These are phyloP conservation scores for Suillus sp. DNA, from an alignment of 768 basidiomycete species.

Conservation along the genomic window DNA sequence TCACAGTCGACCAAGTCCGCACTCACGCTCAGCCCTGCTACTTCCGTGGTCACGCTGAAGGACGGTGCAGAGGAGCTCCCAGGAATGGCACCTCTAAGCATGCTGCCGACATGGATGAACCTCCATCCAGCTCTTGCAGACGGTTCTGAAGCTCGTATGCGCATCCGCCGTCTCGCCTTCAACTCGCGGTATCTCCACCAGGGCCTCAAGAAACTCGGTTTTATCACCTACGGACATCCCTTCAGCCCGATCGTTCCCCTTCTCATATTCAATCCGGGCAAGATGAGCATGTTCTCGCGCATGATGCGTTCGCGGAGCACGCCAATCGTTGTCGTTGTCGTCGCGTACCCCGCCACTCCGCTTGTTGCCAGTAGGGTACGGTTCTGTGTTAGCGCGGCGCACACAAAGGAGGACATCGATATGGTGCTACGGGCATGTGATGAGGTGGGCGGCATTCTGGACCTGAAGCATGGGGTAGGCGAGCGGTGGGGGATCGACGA, in stretches of 20 bases:
- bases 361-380: conserved; percentile 72
- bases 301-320: conserved; percentile 70
- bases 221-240: conserved; percentile 93
- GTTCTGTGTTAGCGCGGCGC: conserved; percentile 94
- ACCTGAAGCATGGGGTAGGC: conserved; percentile 77
- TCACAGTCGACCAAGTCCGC: conserved; percentile 35
- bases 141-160: conserved; percentile 80
- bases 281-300: conserved; percentile 89
- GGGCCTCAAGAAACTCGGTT: conserved; percentile 87
- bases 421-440: conserved; percentile 81
- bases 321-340: conserved; percentile 88
- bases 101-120: conserved; percentile 77
- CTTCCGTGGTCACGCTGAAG: conserved; percentile 29
- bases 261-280: conserved; percentile 89
- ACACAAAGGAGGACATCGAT: conserved; percentile 98
- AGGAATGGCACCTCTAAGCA: conserved; percentile 65
- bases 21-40: conserved; percentile 38
- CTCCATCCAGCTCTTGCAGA: conserved; percentile 75
- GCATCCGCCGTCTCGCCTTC: conserved; percentile 89
- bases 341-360: conserved; percentile 89
- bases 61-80: conserved; percentile 49
- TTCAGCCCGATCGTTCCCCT: conserved; percentile 94
- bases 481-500: conserved; percentile 83
- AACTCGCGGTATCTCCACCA: conserved; percentile 91
- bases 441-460: conserved; percentile 87